phyloP scores from a whole-genome alignment of 805 yeast genomes.

The Hanseniaspora taiwanica region DNA sequence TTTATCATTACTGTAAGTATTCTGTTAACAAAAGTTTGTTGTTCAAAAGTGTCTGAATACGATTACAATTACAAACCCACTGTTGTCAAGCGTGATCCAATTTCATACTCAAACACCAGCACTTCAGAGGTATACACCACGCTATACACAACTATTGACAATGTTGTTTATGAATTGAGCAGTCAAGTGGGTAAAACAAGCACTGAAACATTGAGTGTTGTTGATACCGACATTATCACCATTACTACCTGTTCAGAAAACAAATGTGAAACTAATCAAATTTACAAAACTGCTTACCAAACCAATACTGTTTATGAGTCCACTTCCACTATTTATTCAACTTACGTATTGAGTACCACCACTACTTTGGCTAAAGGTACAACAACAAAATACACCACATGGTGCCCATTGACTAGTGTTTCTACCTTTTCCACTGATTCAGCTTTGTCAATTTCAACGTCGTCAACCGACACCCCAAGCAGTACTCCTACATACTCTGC shows the following conservation, averaged over 20 bases:
- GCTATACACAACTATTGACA: conserved; percentile 1
- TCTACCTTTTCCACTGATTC: no score
- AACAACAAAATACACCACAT: conserved; percentile 26
- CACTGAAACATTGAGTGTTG: neutral
- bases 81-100: no score
- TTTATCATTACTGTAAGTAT: no score
- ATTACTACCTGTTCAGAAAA: conserved; percentile 2
- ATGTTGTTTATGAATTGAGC: neutral
- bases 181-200: conserved; percentile 1
- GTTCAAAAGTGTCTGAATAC: no score
- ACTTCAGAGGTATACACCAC: neutral
- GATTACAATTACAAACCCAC: no score
- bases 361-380: conserved; percentile 19
- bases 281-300: conserved; percentile 8
- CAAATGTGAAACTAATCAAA: conserved; percentile 1
- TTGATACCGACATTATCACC: conserved; percentile 4
- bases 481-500: neutral
- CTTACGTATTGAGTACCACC: conserved; percentile 19
- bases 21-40: no score
- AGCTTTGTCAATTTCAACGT: no score
- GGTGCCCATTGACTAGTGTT: conserved; percentile 7
- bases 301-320: conserved; percentile 9
- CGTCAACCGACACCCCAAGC: neutral
- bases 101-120: neutral
- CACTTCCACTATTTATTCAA: conserved; percentile 14